phyloP scores from a whole-genome alignment of 352 stramenopile species.

The Pythium rishiriense region DNA sequence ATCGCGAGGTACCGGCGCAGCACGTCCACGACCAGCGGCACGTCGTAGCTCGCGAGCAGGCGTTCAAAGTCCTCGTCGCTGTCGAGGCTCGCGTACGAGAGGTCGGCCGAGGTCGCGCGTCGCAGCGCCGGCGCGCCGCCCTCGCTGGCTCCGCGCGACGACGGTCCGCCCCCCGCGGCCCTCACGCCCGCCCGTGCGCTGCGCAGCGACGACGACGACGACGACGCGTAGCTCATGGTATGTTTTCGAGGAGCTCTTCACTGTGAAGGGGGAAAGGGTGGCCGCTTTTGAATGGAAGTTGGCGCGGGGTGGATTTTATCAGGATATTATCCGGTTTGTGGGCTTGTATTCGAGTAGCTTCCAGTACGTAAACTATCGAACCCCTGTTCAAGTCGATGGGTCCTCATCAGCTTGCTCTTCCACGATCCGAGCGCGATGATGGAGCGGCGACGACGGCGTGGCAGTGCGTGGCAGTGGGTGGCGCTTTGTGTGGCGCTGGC shows the following conservation, averaged over 20 bases:
- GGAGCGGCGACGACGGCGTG: neutral
- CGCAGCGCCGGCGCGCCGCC: conserved; percentile 12
- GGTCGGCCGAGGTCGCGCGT: conserved; percentile 20
- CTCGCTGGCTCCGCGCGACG: conserved; percentile 11
- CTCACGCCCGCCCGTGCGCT: conserved; percentile 4
- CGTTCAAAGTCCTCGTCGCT: conserved; percentile 74
- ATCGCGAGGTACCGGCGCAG: conserved; percentile 67
- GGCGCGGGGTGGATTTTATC: conserved; percentile 15
- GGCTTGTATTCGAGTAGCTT: neutral
- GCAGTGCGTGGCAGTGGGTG: neutral
- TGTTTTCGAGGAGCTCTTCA: neutral
- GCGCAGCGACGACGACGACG: conserved; percentile 28
- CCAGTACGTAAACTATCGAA: conserved; percentile 21
- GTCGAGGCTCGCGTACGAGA: conserved; percentile 38
- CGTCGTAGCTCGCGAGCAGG: conserved; percentile 66
- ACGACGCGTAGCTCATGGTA: conserved; percentile 20
- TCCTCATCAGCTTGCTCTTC: no score
- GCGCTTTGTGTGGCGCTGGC: conserved; percentile 1
- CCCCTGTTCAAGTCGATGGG: neutral
- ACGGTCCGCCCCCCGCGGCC: conserved; percentile 8
- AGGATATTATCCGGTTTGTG: conserved; percentile 10
- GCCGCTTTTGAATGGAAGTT: conserved; percentile 24
- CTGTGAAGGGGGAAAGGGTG: neutral
- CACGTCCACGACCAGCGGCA: conserved; percentile 53
- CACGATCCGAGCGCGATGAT: no score